Conservation (phyloP, 2,329 filamentous ascomycete genomes). For the Orbilia oligospora region DNA sequence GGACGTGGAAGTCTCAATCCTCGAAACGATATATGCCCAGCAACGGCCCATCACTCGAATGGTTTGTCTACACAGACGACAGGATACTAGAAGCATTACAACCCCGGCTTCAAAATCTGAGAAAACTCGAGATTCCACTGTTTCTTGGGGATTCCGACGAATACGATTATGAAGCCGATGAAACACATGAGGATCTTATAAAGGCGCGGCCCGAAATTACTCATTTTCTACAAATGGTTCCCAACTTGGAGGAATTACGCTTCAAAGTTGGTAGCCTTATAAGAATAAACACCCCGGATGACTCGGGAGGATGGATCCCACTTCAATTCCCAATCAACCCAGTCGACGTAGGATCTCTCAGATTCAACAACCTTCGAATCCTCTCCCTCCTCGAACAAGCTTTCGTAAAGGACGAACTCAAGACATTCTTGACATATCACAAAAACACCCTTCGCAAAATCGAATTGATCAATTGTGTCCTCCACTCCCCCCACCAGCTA, state of each 20-base stretch:
- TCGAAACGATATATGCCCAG: neutral
- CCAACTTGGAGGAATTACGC: neutral
- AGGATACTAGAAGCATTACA: neutral
- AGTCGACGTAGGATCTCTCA: neutral
- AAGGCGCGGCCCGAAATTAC: neutral
- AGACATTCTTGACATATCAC: conserved; percentile 11
- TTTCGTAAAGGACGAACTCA: conserved; percentile 18
- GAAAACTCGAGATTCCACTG: neutral
- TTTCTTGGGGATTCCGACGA: neutral
- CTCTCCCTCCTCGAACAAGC: conserved; percentile 14
- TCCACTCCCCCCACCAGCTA: conserved; percentile 17
- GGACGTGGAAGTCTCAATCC: neutral
- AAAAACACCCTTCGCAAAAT: conserved; percentile 14
- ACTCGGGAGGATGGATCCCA: neutral
- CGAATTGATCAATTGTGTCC: conserved; percentile 13
- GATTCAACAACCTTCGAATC: conserved; percentile 15
- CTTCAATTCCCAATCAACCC: neutral
- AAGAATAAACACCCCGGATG: neutral
- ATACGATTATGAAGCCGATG: too few species aligned
- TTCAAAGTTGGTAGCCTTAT: neutral
- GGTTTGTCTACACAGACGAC: neutral
- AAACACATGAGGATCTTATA: too few species aligned
- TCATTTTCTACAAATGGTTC: neutral
- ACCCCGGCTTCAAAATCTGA: neutral
- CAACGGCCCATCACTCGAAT: neutral